Base-by-base conservation (phyloP, 345 rosid genomes). In the Noccaea bulbosa region DNA sequence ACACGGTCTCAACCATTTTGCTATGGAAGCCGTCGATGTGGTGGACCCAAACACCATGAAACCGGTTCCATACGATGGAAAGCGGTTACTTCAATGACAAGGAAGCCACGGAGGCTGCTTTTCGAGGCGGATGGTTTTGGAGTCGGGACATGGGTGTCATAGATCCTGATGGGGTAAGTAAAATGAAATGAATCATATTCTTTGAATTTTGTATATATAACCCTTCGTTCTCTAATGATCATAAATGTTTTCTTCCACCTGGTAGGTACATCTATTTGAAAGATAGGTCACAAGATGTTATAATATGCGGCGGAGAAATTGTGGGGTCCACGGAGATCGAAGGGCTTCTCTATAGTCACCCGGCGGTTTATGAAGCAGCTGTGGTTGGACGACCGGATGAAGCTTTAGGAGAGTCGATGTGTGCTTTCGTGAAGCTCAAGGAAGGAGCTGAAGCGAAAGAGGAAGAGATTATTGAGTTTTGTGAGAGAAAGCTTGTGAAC, bases 21-120 rank as follows among this genome's bases (percentile, higher is more conserved):
- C 93, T 1, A 80, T 87, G 2, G 86, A 92, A 0, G 93, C 85
- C 35, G 82, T 85, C 0, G 97, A 91, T 46, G 93, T 91, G 37
- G 79, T 84, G 62, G 71, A 89, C 20, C 47, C 73, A 7, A 69
- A 74, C 17, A 87, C 86, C 6, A 83, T 84, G 92, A 6, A 4
- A 2, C 73, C 92, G 17, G 90, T 91, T 10, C 87, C 92, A 0
- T 82, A 71, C 1, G 93, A 89, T 22, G 96, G 96, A 0, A 81
- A 67, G 84, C 22, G 96, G 97, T 5, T 91, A 91, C 66, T 83
- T 76, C 54, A 91, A 83, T 45, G 84, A 89, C 40, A 78, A 53
- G 6, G 47, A 58, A 12, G 84, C 85, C 1, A 91, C 93, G 0
- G 20, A 82, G 5, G 61, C 74, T 5, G 86, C 88, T 1, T 86